A percentile compares a stretch with the other conserved stretches of the same genome.
These are phyloP conservation scores for Talaromyces sp. DNA, from an alignment of 2,329 filamentous ascomycete species.

Conservation along the genomic window DNA sequence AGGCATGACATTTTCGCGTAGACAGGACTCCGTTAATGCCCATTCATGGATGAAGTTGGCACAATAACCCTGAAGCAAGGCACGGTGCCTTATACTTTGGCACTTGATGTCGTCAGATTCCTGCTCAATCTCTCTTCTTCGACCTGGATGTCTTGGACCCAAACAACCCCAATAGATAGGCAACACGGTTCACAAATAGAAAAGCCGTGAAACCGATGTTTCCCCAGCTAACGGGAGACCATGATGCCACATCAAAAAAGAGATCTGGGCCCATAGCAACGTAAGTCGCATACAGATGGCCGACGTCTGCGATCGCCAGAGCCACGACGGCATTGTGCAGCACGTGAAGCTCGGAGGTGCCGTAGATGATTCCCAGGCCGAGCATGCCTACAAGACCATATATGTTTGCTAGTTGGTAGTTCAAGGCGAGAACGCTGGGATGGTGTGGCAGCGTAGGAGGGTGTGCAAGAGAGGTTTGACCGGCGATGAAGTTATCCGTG, in stretches of 20 bases:
- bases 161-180: conserved; percentile 58
- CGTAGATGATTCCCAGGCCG: conserved; percentile 59
- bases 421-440: conserved; percentile 50
- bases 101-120: no score
- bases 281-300: conserved; percentile 61
- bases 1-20: neutral
- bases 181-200: conserved; percentile 52
- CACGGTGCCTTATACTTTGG: no score
- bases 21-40: no score
- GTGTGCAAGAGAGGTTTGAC: conserved; percentile 50
- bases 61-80: no score
- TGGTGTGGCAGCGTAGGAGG: conserved; percentile 27
- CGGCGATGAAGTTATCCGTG: conserved; percentile 58
- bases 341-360: conserved; percentile 60
- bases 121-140: conserved; percentile 5
- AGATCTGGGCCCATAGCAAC: conserved; percentile 53
- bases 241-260: conserved; percentile 50
- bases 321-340: conserved; percentile 63
- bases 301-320: conserved; percentile 60
- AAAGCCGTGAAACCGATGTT: conserved; percentile 63
- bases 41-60: no score
- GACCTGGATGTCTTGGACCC: conserved; percentile 32
- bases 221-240: conserved; percentile 69
- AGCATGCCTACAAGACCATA: conserved; percentile 63
- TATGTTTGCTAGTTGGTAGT: conserved; percentile 64